Percentiles rank a stretch among this genome's conserved stretches.
Evolutionary conservation across 2,329 filamentous ascomycete genomes (phyloP).

Genomic region (Pochonia chlamydosporia): DNA sequence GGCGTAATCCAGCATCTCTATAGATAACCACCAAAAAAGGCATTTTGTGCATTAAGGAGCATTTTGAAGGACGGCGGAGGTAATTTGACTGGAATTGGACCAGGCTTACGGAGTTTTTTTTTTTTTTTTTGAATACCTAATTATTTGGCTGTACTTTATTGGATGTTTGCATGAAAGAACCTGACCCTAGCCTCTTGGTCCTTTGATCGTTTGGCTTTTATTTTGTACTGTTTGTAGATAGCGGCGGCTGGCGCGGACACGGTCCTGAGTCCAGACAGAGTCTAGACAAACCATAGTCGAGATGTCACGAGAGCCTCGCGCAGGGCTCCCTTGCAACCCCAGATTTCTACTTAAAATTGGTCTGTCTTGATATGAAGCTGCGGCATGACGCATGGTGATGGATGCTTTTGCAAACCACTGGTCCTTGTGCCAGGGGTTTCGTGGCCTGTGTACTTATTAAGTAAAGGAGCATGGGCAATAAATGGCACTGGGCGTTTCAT

Average conservation of each 20-base stretch:
- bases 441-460: too few relatives aligned
- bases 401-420: too few relatives aligned
- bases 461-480: too few relatives aligned
- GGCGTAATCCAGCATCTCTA: neutral
- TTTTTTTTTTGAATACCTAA: neutral
- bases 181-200: too few relatives aligned
- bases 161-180: too few relatives aligned
- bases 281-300: too few relatives aligned
- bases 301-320: neutral
- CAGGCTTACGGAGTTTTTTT: neutral
- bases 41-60: neutral
- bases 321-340: neutral
- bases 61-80: neutral
- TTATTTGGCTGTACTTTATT: neutral
- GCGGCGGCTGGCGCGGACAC: neutral
- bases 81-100: conserved; percentile 1
- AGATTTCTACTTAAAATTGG: neutral
- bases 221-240: neutral
- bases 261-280: too few relatives aligned
- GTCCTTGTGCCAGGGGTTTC: too few relatives aligned
- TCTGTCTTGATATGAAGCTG: too few relatives aligned
- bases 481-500: too few relatives aligned
- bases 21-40: neutral
- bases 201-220: too few relatives aligned
- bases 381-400: too few relatives aligned